Conservation (phyloP, 768 basidiomycete genomes). For the Boletus rubroflammeus region DNA sequence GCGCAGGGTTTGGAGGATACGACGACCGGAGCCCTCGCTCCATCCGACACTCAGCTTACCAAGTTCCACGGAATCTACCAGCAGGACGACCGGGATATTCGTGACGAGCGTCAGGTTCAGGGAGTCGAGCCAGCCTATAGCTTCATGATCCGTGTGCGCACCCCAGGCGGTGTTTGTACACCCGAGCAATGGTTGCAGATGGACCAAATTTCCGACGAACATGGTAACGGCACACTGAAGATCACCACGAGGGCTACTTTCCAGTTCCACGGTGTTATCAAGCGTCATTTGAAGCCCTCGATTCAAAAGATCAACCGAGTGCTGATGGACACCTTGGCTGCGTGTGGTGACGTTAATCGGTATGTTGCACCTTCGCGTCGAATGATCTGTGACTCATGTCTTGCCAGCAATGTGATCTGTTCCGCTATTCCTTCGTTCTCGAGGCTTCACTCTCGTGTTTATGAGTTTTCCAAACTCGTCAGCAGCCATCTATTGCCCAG, state of each 20-base stretch:
- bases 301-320: constrained; percentile 94
- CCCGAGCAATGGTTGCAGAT: constrained; percentile 93
- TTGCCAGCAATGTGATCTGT: constrained; percentile 77
- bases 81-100: constrained; percentile 97
- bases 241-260: constrained; percentile 97
- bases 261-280: constrained; percentile 99
- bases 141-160: constrained; percentile 98
- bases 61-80: constrained; percentile 98
- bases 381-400: constrained; percentile 3
- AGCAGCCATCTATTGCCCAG: constrained; percentile 85
- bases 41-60: constrained; percentile 90
- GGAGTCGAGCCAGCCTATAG: constrained; percentile 93
- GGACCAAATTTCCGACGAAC: constrained; percentile 95
- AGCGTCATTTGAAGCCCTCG: constrained; percentile 90
- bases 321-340: constrained; percentile 92
- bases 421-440: constrained; percentile 89
- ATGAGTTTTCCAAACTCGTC: constrained; percentile 76
- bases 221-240: constrained; percentile 92
- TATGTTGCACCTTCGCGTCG: constrained; percentile 28
- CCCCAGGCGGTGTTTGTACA: constrained; percentile 93
- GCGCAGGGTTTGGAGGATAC: constrained; percentile 83
- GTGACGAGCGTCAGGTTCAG: constrained; percentile 89
- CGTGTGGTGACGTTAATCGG: constrained; percentile 98
- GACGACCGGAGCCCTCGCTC: constrained; percentile 85
- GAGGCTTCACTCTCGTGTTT: constrained; percentile 79